Evolutionary conservation across 129 eudicot species (phyloP), one percentile per base, ranked within the genome.

Genomic region (Heracleum sosnowskyi): DNA sequence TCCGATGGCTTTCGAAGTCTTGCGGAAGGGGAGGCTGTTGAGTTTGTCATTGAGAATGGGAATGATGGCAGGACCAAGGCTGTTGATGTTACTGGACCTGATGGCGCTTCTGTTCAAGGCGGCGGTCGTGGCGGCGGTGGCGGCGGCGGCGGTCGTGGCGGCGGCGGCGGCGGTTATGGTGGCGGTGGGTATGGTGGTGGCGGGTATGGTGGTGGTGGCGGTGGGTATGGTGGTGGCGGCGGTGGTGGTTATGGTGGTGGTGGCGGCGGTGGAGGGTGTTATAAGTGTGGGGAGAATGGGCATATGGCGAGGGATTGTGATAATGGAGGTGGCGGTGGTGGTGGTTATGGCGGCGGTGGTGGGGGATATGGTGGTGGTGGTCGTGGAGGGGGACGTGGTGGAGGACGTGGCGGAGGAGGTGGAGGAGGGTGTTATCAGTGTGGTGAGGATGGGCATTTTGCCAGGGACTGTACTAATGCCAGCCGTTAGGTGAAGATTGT

Each of bases 41-140:
- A 91, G 89, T 91, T 74, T 34, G 76, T 77, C 11, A 46, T 93
- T 3, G 92, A 87, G 77, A 33, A 79, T 17, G 89, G 93, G 31
- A 71, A 77, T 74, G 97, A 86, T 57, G 96, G 96, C 63, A 86
- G 96, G 33, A 87, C 97, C 2, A 93, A 93, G 82, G 98, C 98
- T 0, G 84, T 84, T 0, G 96, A 89, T 69, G 98, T 91, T 3
- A 89, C 97, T 10, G 98, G 97, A 0, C 98, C 96, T 0, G 84
- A 82, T 33, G 98, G 82, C 1, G 92, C 74, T 1, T 73, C 93
- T 36, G 93, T 93, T 1, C 89, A 89, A 44, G 80, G 86, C 10
- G 89, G 98, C 18, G 91, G 90, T 1, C 87, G 86, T 0, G 91
- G 93, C 0, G 90, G 96, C 0, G 91, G 94, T 0, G 88, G 88